phyloP scores from a whole-genome alignment of 441 rosid genomes.

The Populus hybrid region DNA sequence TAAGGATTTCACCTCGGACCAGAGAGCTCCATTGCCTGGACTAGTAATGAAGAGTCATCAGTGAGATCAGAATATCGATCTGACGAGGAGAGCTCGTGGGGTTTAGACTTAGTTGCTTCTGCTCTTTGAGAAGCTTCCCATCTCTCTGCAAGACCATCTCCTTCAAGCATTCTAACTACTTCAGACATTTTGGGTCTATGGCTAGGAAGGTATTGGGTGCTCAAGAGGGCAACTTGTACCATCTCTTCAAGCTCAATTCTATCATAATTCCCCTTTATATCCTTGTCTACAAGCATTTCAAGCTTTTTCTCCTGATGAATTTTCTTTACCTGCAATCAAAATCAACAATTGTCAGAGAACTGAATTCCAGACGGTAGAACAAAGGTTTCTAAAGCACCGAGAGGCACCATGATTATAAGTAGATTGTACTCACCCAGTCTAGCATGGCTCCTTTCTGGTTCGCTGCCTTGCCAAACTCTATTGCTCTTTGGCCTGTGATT shows the following conservation, averaged over 20 bases:
- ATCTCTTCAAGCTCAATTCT: constrained; percentile 84
- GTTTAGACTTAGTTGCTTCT: constrained; percentile 52
- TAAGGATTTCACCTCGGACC: constrained; percentile 68
- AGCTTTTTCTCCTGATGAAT: constrained; percentile 83
- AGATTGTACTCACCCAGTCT: constrained; percentile 51
- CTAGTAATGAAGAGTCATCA: constrained; percentile 67
- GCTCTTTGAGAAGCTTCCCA: constrained; percentile 90
- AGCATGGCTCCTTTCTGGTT: constrained; percentile 75
- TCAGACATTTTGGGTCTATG: constrained; percentile 94
- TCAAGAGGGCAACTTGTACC: constrained; percentile 75
- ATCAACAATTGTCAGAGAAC: constrained; percentile 1
- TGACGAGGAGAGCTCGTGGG: constrained; percentile 59
- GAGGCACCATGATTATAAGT: not conserved
- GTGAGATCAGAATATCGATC: constrained; percentile 83
- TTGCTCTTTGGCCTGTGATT: constrained; percentile 64
- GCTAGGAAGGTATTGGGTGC: constrained; percentile 83
- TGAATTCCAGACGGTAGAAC: not conserved
- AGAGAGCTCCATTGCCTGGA: constrained; percentile 92
- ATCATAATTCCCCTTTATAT: constrained; percentile 64
- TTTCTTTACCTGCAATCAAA: constrained; percentile 51
- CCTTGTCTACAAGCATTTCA: constrained; percentile 80
- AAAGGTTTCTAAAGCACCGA: not conserved
- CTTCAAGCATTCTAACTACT: constrained; percentile 95
- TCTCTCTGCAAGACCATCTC: constrained; percentile 87
- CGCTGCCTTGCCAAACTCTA: constrained; percentile 65